Evolutionary conservation across 129 eudicot species (phyloP), one percentile per base, ranked within the genome.

Genomic region (Artemisia annua): DNA sequence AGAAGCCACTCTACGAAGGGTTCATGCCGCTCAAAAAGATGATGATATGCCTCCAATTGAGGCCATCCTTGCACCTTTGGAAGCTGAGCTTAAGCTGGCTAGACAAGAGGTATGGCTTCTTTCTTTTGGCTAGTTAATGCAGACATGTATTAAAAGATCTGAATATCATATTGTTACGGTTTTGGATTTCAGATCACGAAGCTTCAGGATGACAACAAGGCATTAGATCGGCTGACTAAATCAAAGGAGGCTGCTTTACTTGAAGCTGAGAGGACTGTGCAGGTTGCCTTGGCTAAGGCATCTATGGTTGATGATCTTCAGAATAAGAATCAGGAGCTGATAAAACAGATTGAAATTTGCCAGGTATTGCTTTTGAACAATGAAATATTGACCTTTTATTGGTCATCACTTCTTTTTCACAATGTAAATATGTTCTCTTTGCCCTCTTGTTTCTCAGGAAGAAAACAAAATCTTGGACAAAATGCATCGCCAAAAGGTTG

Each of bases 1-100:
- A 48, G 97, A 88, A 82, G 97, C 95, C 63, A 91, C 97, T 64
- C 87, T 88, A 74, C 79, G 97, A 55, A 86, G 97, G 79, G 97
- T 91, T 67, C 97, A 88, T 82, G 97, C 97, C 66, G 97, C 90
- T 76, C 97, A 91, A 72, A 91, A 91, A 70, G 97, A 91, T 59
- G 97, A 91, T 80, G 97, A 91, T 59, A 91, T 91, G 97, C 97
- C 97, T 76, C 97, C 97, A 55, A 91, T 91, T 67, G 97, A 91
- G 82, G 97, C 97, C 35, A 91, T 91, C 46, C 86, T 91, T 78
- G 97, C 95, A 73, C 97, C 97, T 18, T 71, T 91, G 80, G 95
- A 91, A 82, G 97, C 97, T 59, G 97, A 91, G 78, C 95, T 88
- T 63, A 91, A 91, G 85, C 84, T 91, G 78, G 95, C 97, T n/a